Evolutionary conservation across 306 rosid genomes (phyloP).

Genomic region (Glycine tomentella): DNA sequence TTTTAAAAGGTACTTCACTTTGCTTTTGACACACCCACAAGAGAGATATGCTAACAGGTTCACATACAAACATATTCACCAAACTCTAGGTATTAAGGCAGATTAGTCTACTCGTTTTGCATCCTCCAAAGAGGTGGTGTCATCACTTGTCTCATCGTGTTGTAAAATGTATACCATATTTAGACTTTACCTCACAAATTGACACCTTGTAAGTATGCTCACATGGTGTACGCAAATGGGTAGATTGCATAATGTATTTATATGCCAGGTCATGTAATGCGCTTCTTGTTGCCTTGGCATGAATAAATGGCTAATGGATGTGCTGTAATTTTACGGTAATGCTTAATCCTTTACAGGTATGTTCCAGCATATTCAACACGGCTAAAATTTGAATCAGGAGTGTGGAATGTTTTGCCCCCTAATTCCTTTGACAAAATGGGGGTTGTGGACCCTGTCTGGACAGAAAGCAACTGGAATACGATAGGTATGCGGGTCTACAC

Average conservation of each 20-base stretch:
- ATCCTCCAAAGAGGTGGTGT: conserved; percentile 10
- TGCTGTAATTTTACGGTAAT: conserved; percentile 23
- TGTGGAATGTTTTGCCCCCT: conserved; percentile 78
- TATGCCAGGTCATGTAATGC: conserved; percentile 16
- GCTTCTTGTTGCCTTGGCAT: conserved; percentile 36
- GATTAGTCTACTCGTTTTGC: conserved; percentile 5
- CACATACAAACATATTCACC: conserved; percentile 1
- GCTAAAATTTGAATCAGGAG: conserved; percentile 70
- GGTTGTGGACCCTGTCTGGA: conserved; percentile 81
- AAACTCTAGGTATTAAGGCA: not conserved
- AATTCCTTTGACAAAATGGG: conserved; percentile 82
- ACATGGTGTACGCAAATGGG: not conserved
- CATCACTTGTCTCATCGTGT: not conserved
- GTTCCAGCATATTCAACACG: conserved; percentile 95
- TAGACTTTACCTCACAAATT: not conserved
- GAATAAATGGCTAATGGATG: conserved; percentile 27
- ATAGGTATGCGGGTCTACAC: conserved; percentile 79
- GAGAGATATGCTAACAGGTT: not conserved
- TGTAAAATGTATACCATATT: not conserved
- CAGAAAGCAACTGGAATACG: conserved; percentile 93
- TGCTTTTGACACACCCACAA: not conserved
- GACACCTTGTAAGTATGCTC: conserved; percentile 24
- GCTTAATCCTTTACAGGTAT: conserved; percentile 62
- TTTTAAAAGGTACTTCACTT: not conserved
- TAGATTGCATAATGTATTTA: conserved; percentile 14